Conservation (phyloP, 495 filamentous ascomycete genomes). For the Penicillium daleae region DNA sequence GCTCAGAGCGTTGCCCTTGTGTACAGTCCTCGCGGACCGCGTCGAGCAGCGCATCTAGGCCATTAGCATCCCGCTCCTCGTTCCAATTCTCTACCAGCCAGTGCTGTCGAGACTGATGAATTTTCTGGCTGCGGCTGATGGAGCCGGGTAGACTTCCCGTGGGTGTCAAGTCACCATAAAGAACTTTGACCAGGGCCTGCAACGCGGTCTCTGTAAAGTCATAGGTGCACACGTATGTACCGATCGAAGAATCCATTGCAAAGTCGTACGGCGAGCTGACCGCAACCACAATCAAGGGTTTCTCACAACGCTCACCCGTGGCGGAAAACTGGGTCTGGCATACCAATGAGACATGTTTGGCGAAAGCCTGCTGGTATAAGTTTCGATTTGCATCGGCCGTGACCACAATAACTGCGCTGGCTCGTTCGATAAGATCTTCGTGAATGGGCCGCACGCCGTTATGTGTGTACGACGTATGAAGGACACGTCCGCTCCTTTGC, state of each 20-base stretch:
- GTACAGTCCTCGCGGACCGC: conserved; percentile 61
- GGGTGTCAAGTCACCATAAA: conserved; percentile 77
- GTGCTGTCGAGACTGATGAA: conserved; percentile 78
- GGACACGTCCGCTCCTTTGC: conserved; percentile 76
- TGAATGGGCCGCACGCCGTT: conserved; percentile 88
- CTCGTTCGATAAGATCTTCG: conserved; percentile 85
- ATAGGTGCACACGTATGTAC: conserved; percentile 90
- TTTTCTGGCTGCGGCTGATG: conserved; percentile 78
- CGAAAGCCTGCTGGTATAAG: conserved; percentile 86
- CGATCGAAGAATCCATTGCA: conserved; percentile 84
- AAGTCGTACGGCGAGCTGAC: conserved; percentile 94
- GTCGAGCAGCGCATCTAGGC: conserved; percentile 69
- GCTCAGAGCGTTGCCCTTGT: conserved; percentile 59
- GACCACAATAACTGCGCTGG: conserved; percentile 81
- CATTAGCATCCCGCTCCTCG: conserved; percentile 70
- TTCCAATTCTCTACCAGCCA: conserved; percentile 90
- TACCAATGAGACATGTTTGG: conserved; percentile 93
- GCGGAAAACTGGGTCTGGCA: conserved; percentile 70
- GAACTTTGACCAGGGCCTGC: conserved; percentile 75
- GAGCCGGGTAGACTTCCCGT: conserved; percentile 78
- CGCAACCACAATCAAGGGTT: conserved; percentile 79
- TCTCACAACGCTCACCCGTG: conserved; percentile 60
- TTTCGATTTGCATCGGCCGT: conserved; percentile 91
- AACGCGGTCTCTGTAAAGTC: conserved; percentile 92
- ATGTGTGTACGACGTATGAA: conserved; percentile 90